A percentile compares a stretch with the other conserved stretches of the same genome.
Conservation (phyloP, 768 basidiomycete species). For the Leccinum barrowsii region DNA sequence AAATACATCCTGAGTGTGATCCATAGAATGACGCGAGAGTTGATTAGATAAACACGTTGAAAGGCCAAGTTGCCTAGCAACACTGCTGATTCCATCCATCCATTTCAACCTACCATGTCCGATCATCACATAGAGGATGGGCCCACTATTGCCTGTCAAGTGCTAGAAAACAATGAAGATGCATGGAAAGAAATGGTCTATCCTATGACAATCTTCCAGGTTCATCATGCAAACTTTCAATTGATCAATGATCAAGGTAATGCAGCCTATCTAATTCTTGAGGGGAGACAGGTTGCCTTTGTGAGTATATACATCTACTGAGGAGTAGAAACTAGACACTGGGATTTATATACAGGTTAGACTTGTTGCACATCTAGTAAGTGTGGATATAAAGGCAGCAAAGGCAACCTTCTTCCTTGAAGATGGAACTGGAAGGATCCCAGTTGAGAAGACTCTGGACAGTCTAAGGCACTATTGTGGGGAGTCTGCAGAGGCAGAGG, state of each 20-base stretch:
- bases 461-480: not conserved
- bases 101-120: conserved; percentile 5
- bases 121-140: conserved; percentile 5
- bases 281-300: conserved; percentile 35
- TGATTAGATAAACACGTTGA: not conserved
- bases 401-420: conserved; percentile 25
- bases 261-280: conserved; percentile 39
- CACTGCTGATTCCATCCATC: not conserved
- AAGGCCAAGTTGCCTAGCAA: not conserved
- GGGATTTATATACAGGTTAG: conserved; percentile 32
- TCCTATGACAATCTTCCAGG: conserved; percentile 56
- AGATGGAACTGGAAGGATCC: conserved; percentile 37
- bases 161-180: not conserved
- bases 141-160: not conserved
- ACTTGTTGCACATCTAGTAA: conserved; percentile 45
- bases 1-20: not conserved
- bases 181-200: conserved; percentile 23
- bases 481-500: conserved; percentile 1
- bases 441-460: conserved; percentile 1
- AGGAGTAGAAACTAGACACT: conserved; percentile 22
- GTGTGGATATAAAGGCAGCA: conserved; percentile 13
- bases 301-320: conserved; percentile 6
- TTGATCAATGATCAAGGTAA: conserved; percentile 32
- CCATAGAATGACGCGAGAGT: not conserved
- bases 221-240: conserved; percentile 39